phyloP scores from a whole-genome alignment of 352 stramenopile species.

The Phytophthora hibernalis region DNA sequence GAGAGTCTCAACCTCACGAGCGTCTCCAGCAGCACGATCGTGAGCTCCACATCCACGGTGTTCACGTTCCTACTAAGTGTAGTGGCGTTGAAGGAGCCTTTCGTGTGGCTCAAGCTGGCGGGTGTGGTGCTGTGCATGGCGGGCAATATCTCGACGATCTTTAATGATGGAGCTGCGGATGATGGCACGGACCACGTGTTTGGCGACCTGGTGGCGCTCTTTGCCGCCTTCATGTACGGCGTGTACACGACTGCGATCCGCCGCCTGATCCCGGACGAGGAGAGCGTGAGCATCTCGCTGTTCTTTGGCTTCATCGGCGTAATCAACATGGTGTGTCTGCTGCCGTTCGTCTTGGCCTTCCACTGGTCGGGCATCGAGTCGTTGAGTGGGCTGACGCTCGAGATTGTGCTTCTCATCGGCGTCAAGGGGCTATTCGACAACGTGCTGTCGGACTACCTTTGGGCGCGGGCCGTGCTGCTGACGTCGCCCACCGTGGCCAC shows the following conservation, averaged over 20 bases:
- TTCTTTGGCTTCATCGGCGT: conserved; percentile 96
- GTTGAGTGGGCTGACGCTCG: conserved; percentile 57
- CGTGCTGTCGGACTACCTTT: conserved; percentile 96
- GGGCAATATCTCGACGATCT: conserved; percentile 87
- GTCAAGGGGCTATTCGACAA: conserved; percentile 95
- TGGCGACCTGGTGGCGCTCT: conserved; percentile 71
- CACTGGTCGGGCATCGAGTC: conserved; percentile 71
- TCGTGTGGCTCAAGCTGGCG: conserved; percentile 81
- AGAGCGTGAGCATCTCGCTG: conserved; percentile 90
- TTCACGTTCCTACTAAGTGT: conserved; percentile 95
- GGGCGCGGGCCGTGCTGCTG: conserved; percentile 94
- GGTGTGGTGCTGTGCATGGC: conserved; percentile 89
- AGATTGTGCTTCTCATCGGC: conserved; percentile 87
- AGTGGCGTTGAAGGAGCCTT: conserved; percentile 77
- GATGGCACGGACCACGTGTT: conserved; percentile 49
- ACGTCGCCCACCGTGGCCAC: conserved; percentile 96
- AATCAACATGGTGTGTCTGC: conserved; percentile 88
- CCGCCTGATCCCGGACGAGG: conserved; percentile 78
- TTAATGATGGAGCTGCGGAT: conserved; percentile 62
- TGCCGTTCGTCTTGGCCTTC: conserved; percentile 67
- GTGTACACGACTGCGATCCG: conserved; percentile 94
- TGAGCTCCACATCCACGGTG: conserved; percentile 93
- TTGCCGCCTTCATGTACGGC: conserved; percentile 92
- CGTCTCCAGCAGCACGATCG: conserved; percentile 95
- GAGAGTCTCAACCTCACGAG: conserved; percentile 90